A percentile compares a stretch with the other conserved stretches of the same genome.
Evolutionary conservation across 1,139 yeast genomes (phyloP).

Genomic region (Magnusiomyces tetraspermus): DNA sequence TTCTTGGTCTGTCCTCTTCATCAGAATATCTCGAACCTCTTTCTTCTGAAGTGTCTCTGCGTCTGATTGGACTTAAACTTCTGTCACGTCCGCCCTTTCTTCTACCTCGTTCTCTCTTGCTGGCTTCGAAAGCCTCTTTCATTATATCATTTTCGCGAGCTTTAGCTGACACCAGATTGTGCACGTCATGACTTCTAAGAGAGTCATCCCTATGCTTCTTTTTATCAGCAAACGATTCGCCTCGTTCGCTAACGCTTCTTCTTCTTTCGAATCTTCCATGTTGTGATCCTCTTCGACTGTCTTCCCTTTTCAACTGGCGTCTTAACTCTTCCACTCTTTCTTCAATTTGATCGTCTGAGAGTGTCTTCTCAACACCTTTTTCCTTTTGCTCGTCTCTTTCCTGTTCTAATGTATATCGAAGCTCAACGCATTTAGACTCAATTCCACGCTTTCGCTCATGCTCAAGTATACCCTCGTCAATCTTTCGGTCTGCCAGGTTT

Average conservation of each 20-base stretch:
- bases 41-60: not conserved
- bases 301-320: constrained; percentile 15
- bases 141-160: constrained; percentile 18
- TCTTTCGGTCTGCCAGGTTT: constrained; percentile 23
- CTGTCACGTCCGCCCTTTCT: constrained; percentile 8
- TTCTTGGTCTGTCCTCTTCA: not conserved
- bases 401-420: constrained; percentile 34
- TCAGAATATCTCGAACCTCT: not conserved
- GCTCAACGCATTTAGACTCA: constrained; percentile 48
- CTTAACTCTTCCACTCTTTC: constrained; percentile 27
- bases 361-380: not conserved
- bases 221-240: not conserved
- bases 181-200: constrained; percentile 16
- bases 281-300: constrained; percentile 9
- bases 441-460: constrained; percentile 44
- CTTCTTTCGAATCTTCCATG: not conserved
- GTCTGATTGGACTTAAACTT: constrained; percentile 10
- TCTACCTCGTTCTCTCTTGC: constrained; percentile 2
- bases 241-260: not conserved
- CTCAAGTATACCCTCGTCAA: constrained; percentile 35
- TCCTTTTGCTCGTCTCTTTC: constrained; percentile 9
- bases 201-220: not conserved
- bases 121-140: constrained; percentile 11
- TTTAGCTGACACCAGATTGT: constrained; percentile 18
- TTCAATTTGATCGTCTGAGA: constrained; percentile 21